Conservation (phyloP, 768 basidiomycete genomes). For the Lactarius sp. region DNA sequence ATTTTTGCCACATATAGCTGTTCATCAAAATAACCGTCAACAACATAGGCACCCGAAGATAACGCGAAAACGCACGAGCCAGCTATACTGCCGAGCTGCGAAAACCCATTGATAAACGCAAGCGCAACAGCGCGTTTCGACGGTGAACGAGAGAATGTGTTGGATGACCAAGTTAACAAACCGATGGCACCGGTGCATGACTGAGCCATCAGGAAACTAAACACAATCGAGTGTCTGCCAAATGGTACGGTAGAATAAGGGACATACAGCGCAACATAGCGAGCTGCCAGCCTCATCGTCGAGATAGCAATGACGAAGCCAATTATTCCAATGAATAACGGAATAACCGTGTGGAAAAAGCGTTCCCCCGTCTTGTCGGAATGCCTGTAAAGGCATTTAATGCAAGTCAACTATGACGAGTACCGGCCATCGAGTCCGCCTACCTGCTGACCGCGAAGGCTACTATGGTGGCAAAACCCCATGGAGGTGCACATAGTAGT, state of each 20-base stretch:
- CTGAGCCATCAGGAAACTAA: conserved; percentile 73
- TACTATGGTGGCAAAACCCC: conserved; percentile 54
- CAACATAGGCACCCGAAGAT: conserved; percentile 2
- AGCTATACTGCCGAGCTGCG: conserved; percentile 77
- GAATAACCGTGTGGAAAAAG: conserved; percentile 55
- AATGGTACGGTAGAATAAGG: neutral
- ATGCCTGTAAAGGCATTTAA: conserved; percentile 39
- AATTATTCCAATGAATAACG: conserved; percentile 55
- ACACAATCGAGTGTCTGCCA: neutral
- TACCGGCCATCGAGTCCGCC: neutral
- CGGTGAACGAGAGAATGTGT: conserved; percentile 67
- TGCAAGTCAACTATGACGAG: neutral
- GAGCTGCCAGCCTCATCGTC: conserved; percentile 55
- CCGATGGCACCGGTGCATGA: conserved; percentile 68
- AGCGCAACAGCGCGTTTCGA: conserved; percentile 85
- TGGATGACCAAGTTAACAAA: conserved; percentile 52
- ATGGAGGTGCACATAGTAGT: conserved; percentile 76
- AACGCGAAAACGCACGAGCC: conserved; percentile 56
- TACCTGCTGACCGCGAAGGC: conserved; percentile 49
- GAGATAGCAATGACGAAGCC: conserved; percentile 64
- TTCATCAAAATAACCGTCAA: conserved; percentile 3
- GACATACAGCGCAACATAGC: conserved; percentile 61
- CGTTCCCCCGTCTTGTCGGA: conserved; percentile 70
- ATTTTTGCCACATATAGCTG: conserved; percentile 64
- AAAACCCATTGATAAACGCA: conserved; percentile 76